Evolutionary conservation across 2,329 filamentous ascomycete species (phyloP).

Genomic region (Lachnellula arida): DNA sequence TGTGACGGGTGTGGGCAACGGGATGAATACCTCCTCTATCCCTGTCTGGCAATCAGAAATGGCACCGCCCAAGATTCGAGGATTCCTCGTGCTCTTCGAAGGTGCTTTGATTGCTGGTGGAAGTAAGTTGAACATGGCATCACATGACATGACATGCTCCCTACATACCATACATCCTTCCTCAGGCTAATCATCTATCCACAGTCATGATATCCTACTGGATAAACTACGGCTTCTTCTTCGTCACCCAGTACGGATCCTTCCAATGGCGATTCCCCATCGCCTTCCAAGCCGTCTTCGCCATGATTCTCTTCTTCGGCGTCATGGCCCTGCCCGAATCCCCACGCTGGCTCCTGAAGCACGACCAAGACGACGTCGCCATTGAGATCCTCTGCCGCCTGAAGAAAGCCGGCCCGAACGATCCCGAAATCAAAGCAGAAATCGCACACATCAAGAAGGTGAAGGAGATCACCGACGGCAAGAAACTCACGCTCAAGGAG

Average conservation of each 20-base stretch:
- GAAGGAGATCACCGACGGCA: not conserved
- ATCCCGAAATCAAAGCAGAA: not conserved
- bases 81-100: slow-evolving; percentile 51
- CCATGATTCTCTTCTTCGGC: slow-evolving; percentile 49
- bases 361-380: slow-evolving; percentile 4
- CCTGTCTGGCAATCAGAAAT: slow-evolving; percentile 64
- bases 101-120: not conserved
- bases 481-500: not conserved
- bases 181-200: too few relatives aligned
- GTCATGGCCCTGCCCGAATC: slow-evolving; percentile 57
- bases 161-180: slow-evolving; percentile 43
- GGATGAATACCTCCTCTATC: slow-evolving; percentile 61
- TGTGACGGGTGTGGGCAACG: slow-evolving; percentile 60
- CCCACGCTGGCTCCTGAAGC: slow-evolving; percentile 49
- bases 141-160: too few relatives aligned
- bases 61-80: slow-evolving; percentile 50
- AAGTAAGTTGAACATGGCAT: slow-evolving; percentile 31
- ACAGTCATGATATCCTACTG: slow-evolving; percentile 68
- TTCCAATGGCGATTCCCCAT: slow-evolving; percentile 54
- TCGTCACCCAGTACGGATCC: slow-evolving; percentile 50
- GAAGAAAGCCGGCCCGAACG: not conserved
- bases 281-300: slow-evolving; percentile 58
- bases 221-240: slow-evolving; percentile 59
- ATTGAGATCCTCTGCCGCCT: not conserved
- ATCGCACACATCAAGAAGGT: not conserved